A percentile compares a stretch with the other conserved stretches of the same genome.
Evolutionary conservation across 192 early-diverging fungal species (phyloP).

Genomic region (Mortierella claussenii): DNA sequence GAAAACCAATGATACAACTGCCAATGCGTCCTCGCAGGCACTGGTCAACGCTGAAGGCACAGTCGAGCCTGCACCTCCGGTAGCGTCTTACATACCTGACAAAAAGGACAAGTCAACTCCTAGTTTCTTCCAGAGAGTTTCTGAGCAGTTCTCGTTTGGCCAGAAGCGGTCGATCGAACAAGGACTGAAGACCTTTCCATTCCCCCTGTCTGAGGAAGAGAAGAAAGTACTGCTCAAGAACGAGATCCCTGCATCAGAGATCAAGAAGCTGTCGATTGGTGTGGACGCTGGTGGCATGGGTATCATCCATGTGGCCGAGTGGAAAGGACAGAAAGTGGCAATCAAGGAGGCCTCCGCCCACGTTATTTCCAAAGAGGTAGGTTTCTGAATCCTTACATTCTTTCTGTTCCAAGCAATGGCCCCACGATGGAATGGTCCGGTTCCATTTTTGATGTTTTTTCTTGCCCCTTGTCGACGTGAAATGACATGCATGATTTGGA

Average conservation of each 20-base stretch:
- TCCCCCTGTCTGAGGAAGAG: constrained; percentile 23
- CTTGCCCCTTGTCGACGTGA: not conserved
- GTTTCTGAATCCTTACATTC: too few relatives aligned
- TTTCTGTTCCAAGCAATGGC: too few relatives aligned
- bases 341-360: constrained; percentile 37
- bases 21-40: not conserved
- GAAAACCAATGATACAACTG: not conserved
- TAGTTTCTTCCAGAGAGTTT: constrained; percentile 13
- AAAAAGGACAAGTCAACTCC: not conserved
- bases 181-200: constrained; percentile 14
- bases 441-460: not conserved
- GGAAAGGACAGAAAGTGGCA: constrained; percentile 43
- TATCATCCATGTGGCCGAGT: constrained; percentile 39
- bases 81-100: not conserved
- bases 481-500: too few relatives aligned
- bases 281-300: constrained; percentile 50
- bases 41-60: not conserved
- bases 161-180: constrained; percentile 25
- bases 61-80: not conserved
- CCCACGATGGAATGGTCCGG: too few relatives aligned
- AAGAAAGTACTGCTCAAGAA: constrained; percentile 9
- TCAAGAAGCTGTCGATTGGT: constrained; percentile 42
- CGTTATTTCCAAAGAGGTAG: constrained; percentile 44
- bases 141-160: constrained; percentile 1
- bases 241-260: constrained; percentile 39